Conservation (phyloP, 306 rosid genomes). For the Lathyrus tuberosus region DNA sequence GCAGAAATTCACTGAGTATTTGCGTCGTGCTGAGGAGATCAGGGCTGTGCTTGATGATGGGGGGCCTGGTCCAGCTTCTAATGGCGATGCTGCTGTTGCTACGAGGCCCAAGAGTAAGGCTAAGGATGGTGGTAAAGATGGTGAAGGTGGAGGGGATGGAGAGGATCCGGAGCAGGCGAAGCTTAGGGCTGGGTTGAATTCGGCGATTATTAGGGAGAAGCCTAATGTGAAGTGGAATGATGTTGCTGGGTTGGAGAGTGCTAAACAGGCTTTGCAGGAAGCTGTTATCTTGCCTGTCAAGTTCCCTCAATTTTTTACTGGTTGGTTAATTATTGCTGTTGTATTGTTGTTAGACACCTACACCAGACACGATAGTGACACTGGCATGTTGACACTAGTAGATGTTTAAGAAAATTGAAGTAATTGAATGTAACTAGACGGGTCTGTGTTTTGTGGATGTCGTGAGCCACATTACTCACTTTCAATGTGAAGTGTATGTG, state of each 20-base stretch:
- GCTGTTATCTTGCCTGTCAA: conserved; percentile 95
- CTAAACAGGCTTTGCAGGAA: conserved; percentile 96
- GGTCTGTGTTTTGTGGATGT: not conserved
- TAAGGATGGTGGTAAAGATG: conserved; percentile 70
- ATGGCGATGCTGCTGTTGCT: conserved; percentile 92
- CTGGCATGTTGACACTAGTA: not conserved
- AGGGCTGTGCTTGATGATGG: conserved; percentile 83
- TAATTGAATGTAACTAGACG: not conserved
- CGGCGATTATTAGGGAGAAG: conserved; percentile 89
- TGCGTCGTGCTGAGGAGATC: conserved; percentile 99
- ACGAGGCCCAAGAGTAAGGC: conserved; percentile 85
- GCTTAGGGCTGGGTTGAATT: conserved; percentile 85
- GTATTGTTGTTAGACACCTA: too few relatives aligned
- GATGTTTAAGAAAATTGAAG: not conserved
- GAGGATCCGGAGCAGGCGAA: conserved; percentile 94
- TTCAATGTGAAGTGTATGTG: not conserved
- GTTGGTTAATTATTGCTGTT: conserved; percentile 38
- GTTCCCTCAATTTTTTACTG: conserved; percentile 96
- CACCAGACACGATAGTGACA: not conserved
- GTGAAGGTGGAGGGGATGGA: conserved; percentile 71
- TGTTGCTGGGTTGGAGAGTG: conserved; percentile 97
- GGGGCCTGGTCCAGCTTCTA: conserved; percentile 88
- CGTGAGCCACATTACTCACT: not conserved
- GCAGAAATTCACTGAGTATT: conserved; percentile 91
- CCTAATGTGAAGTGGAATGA: conserved; percentile 97